These are phyloP conservation scores for Debaryomyces tyrocola DNA, from an alignment of 805 yeast genomes.

Conservation along the genomic window DNA sequence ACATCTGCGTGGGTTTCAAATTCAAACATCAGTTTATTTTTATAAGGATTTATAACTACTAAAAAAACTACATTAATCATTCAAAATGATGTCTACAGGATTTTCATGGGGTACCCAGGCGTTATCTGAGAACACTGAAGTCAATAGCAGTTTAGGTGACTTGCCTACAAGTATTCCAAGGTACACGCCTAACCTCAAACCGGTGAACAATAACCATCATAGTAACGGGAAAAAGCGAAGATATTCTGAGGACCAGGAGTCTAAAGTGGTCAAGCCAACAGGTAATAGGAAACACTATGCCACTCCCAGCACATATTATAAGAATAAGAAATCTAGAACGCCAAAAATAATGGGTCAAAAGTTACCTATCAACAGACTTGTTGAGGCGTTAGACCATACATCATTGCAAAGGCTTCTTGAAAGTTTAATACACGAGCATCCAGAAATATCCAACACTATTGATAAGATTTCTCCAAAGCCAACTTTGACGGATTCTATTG, in stretches of 20 bases:
- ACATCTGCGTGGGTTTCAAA: neutral
- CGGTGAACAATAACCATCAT: neutral
- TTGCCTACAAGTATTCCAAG: neutral
- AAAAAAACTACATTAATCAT: neutral
- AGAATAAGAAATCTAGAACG: conserved; percentile 34
- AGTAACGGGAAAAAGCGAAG: conserved; percentile 12
- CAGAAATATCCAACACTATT: conserved; percentile 58
- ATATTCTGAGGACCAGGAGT: conserved; percentile 11
- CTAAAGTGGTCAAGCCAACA: conserved; percentile 4
- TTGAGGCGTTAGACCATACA: conserved; percentile 65
- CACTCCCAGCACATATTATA: conserved; percentile 1
- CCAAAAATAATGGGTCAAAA: conserved; percentile 55
- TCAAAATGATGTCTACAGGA: conserved; percentile 24
- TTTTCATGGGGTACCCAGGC: conserved; percentile 27
- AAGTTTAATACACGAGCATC: conserved; percentile 56
- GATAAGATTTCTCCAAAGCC: conserved; percentile 57
- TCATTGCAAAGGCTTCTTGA: conserved; percentile 54
- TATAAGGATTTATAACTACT: neutral
- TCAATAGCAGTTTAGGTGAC: conserved; percentile 1
- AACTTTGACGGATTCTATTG: conserved; percentile 51
- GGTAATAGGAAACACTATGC: conserved; percentile 1
- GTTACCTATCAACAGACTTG: conserved; percentile 60
- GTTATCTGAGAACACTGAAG: neutral
- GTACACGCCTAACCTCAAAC: conserved; percentile 3
- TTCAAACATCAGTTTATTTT: neutral